These are phyloP conservation scores for Pistacia atlantica DNA, from an alignment of 345 rosid genomes.

Conservation along the genomic window DNA sequence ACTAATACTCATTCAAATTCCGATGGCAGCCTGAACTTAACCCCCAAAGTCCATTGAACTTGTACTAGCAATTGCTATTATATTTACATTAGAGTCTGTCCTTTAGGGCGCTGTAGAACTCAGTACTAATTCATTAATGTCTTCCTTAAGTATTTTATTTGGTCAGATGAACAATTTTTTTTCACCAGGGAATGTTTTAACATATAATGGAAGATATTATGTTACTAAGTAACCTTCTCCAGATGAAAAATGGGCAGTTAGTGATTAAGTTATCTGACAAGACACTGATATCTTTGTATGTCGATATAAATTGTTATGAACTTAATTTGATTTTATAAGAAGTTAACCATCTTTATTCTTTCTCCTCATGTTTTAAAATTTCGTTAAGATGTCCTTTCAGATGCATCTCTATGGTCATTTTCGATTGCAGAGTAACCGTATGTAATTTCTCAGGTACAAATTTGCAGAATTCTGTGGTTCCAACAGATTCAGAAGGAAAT, in stretches of 20 bases:
- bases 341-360: conserved; percentile 7
- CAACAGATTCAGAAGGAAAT: conserved; percentile 33
- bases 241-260: neutral
- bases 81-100: neutral
- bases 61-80: neutral
- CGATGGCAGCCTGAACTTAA: neutral
- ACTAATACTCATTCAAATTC: neutral
- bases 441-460: conserved; percentile 36
- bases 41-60: neutral
- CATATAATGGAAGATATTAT: neutral
- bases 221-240: neutral
- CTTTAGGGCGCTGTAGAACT: neutral
- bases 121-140: neutral
- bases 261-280: neutral
- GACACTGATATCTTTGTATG: neutral
- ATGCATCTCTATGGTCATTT: conserved; percentile 1
- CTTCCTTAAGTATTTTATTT: no score
- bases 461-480: conserved; percentile 23
- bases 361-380: neutral
- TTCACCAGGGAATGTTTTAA: neutral
- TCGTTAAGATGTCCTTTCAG: neutral
- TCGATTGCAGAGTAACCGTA: neutral
- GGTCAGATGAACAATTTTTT: neutral
- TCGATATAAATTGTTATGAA: neutral
- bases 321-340: neutral